Percentiles rank a stretch among this genome's conserved stretches.
Conservation (phyloP, 148 eudicot species). For the Chenopodium quinoa region DNA sequence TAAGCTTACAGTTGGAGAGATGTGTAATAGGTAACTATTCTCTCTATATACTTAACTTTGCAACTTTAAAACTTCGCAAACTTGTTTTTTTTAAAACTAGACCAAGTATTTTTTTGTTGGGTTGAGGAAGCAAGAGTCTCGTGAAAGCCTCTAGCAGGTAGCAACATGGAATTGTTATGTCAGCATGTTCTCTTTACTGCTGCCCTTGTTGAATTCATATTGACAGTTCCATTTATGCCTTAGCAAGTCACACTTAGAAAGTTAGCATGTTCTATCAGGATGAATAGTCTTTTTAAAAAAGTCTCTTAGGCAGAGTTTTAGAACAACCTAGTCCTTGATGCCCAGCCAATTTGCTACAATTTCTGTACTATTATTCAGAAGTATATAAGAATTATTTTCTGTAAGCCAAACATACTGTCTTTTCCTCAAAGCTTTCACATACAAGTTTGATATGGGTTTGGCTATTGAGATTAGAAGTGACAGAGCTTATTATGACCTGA, state of each 20-base stretch:
- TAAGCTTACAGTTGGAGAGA: slow-evolving; percentile 92
- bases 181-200: not conserved
- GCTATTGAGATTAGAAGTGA: not conserved
- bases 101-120: not conserved
- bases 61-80: not conserved
- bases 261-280: not conserved
- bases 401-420: not conserved
- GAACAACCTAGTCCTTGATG: too few species aligned
- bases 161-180: not conserved
- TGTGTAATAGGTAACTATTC: slow-evolving; percentile 85
- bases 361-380: not conserved
- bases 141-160: not conserved
- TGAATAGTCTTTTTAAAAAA: not conserved
- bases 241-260: not conserved
- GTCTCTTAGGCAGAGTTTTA: too few species aligned
- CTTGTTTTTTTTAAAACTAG: not conserved
- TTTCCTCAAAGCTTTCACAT: not conserved
- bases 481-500: not conserved
- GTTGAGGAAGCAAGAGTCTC: too few species aligned
- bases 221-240: not conserved
- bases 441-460: not conserved
- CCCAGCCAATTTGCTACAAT: too few species aligned
- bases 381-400: not conserved
- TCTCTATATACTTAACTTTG: not conserved
- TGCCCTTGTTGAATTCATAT: not conserved